Conservation (phyloP, 2,329 filamentous ascomycete genomes). For the Arthrobotrys megalospora region DNA sequence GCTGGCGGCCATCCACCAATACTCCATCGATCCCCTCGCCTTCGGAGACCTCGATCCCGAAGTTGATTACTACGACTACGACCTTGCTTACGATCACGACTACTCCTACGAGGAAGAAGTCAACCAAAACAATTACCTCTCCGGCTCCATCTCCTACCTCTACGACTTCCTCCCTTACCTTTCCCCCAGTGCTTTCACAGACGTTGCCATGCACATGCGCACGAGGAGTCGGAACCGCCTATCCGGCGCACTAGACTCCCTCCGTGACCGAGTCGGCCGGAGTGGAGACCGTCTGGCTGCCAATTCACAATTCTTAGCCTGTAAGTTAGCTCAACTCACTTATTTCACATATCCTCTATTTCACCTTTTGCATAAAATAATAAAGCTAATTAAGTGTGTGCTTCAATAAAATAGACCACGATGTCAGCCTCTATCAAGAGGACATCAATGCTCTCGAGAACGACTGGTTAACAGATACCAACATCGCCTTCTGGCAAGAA, state of each 20-base stretch:
- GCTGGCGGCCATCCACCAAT: constrained; percentile 51
- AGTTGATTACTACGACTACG: constrained; percentile 15
- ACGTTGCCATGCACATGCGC: constrained; percentile 48
- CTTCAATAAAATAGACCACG: constrained; percentile 72
- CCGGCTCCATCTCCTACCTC: constrained; percentile 47
- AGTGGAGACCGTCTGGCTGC: constrained; percentile 66
- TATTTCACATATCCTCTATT: neutral
- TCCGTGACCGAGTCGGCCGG: constrained; percentile 50
- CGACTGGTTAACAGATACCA: constrained; percentile 98
- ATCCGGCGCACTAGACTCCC: constrained; percentile 41
- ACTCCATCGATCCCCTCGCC: constrained; percentile 47
- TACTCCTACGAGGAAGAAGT: constrained; percentile 9
- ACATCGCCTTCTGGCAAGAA: constrained; percentile 98
- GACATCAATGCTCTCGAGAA: constrained; percentile 89
- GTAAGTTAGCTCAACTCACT: constrained; percentile 70
- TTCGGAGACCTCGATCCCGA: constrained; percentile 54
- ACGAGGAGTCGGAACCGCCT: constrained; percentile 49
- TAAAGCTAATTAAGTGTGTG: neutral
- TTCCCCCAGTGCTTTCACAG: constrained; percentile 27
- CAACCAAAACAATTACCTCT: constrained; percentile 27
- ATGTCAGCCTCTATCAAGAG: constrained; percentile 82
- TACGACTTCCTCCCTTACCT: constrained; percentile 54
- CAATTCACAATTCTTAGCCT: constrained; percentile 79
- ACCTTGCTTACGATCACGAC: constrained; percentile 34
- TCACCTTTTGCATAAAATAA: neutral